These are phyloP conservation scores for Graphilbum ipis-grandicollis DNA, from an alignment of 2,329 filamentous ascomycete species.

Conservation along the genomic window DNA sequence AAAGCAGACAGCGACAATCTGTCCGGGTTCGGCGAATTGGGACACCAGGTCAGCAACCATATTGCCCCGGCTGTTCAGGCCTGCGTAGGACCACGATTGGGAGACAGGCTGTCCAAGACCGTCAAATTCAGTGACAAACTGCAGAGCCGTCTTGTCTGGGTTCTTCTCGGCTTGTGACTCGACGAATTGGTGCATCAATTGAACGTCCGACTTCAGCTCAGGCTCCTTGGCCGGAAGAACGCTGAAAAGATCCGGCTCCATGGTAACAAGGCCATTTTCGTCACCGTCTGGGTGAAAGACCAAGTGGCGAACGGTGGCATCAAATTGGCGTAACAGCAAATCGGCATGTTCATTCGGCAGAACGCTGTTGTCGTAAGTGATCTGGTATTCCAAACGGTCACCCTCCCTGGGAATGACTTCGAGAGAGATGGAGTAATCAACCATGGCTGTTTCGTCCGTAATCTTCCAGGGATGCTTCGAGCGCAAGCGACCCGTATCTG, in stretches of 20 bases:
- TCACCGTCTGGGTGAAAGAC: constrained; percentile 27
- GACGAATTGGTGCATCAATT: constrained; percentile 62
- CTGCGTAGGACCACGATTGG: constrained; percentile 53
- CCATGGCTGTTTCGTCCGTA: constrained; percentile 45
- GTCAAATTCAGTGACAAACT: constrained; percentile 49
- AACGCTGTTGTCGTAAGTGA: constrained; percentile 48
- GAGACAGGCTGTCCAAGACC: constrained; percentile 22
- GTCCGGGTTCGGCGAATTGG: constrained; percentile 30
- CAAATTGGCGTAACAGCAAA: constrained; percentile 54
- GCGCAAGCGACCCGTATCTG: constrained; percentile 1
- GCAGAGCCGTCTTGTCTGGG: constrained; percentile 50
- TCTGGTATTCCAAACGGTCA: constrained; percentile 36
- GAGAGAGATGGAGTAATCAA: constrained; percentile 67
- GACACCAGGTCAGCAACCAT: constrained; percentile 50
- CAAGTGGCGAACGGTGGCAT: constrained; percentile 44
- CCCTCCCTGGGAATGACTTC: constrained; percentile 46
- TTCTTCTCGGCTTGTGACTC: constrained; percentile 38
- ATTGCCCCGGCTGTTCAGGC: constrained; percentile 57
- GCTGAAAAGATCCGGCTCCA: constrained; percentile 34
- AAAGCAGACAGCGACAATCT: constrained; percentile 61
- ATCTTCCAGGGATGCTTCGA: constrained; percentile 34
- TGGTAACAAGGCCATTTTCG: constrained; percentile 20
- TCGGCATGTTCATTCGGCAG: constrained; percentile 52
- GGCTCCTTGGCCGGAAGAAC: constrained; percentile 43
- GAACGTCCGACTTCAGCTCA: constrained; percentile 37